phyloP scores from a whole-genome alignment of 1,139 yeast genomes.

The Scheffersomyces illinoinensis region DNA sequence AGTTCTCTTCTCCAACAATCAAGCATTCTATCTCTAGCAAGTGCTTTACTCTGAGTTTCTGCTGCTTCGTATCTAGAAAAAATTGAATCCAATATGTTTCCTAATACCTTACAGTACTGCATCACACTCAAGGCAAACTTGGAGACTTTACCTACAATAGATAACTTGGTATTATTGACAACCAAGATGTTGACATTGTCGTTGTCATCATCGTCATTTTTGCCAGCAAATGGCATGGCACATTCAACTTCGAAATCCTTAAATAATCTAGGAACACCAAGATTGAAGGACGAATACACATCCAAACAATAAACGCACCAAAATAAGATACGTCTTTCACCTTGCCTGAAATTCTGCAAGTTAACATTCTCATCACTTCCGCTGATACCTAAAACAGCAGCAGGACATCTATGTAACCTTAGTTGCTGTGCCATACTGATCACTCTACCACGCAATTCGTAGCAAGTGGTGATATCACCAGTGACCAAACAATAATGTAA shows the following conservation, averaged over 20 bases:
- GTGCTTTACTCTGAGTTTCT: conserved; percentile 39
- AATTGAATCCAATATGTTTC: conserved; percentile 66
- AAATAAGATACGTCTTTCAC: conserved; percentile 76
- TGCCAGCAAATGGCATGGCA: conserved; percentile 74
- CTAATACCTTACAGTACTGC: conserved; percentile 73
- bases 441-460: conserved; percentile 73
- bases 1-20: conserved; percentile 81
- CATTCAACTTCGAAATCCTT: conserved; percentile 85
- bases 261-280: conserved; percentile 80
- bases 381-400: conserved; percentile 62
- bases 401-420: conserved; percentile 84
- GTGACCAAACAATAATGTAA: conserved; percentile 70
- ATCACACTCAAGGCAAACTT: conserved; percentile 63
- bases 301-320: conserved; percentile 86
- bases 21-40: conserved; percentile 64
- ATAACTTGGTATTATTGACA: conserved; percentile 56
- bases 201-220: conserved; percentile 42
- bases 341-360: conserved; percentile 60
- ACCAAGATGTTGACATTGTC: conserved; percentile 56
- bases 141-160: conserved; percentile 69
- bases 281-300: conserved; percentile 67
- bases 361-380: conserved; percentile 54
- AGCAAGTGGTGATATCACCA: conserved; percentile 74
- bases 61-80: conserved; percentile 50
- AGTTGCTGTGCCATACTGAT: conserved; percentile 85